These are phyloP conservation scores for Ophiocordyceps camponoti-floridani DNA, from an alignment of 2,329 filamentous ascomycete species.

Conservation along the genomic window DNA sequence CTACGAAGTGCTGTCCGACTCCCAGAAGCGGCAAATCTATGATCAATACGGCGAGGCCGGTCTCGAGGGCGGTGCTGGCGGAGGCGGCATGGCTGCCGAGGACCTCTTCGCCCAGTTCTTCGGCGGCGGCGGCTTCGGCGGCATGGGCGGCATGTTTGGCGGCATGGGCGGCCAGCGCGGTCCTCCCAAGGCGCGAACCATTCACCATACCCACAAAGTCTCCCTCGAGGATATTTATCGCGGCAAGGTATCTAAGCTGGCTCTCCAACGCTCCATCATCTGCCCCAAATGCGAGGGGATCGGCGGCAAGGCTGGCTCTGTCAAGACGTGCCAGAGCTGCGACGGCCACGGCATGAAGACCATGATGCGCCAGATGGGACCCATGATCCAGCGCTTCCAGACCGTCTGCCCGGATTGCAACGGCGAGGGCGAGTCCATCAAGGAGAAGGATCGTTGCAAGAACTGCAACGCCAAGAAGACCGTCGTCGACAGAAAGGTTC, in stretches of 20 bases:
- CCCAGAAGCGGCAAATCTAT: constrained; percentile 81
- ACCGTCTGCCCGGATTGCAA: constrained; percentile 97
- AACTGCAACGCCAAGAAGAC: constrained; percentile 96
- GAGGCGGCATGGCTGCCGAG: constrained; percentile 81
- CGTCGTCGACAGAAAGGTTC: constrained; percentile 87
- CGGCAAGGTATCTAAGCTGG: constrained; percentile 93
- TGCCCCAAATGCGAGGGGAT: constrained; percentile 87
- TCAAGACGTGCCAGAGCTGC: constrained; percentile 80
- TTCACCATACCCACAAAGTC: constrained; percentile 97
- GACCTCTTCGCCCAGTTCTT: constrained; percentile 97
- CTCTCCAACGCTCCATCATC: constrained; percentile 92
- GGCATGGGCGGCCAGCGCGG: constrained; percentile 57
- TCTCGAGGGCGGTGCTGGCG: constrained; percentile 69
- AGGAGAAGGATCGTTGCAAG: constrained; percentile 97
- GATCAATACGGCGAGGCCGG: constrained; percentile 97
- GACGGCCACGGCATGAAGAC: constrained; percentile 97
- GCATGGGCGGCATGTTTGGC: constrained; percentile 60
- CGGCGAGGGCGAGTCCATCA: constrained; percentile 91
- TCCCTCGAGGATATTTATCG: constrained; percentile 95
- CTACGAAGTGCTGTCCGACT: constrained; percentile 85
- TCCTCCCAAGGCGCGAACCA: constrained; percentile 78
- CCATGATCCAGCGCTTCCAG: constrained; percentile 99
- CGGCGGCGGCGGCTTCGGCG: constrained; percentile 47
- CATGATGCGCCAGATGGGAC: constrained; percentile 99
- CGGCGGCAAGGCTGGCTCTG: constrained; percentile 94